Base-by-base conservation (phyloP, 441 rosid genomes). In the Aquilaria agallochum region DNA sequence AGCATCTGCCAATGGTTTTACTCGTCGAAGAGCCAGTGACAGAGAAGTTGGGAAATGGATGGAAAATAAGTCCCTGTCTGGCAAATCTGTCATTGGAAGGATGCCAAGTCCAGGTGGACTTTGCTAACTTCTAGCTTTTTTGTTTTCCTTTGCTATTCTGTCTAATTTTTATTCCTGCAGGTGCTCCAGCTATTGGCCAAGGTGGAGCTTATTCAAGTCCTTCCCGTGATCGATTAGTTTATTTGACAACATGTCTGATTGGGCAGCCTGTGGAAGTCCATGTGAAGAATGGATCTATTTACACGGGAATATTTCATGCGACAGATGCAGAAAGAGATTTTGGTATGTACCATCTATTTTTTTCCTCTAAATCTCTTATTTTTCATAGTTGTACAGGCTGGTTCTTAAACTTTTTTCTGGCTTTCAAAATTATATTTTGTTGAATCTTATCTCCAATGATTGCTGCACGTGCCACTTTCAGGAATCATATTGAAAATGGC, bases 401-500 rank as follows among this genome's bases (percentile, higher is more conserved):
- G 27, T 6, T 8, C 45, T 40, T 40, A 40, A 40, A 40, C 27
- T 40, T 8, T 40, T 40, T 40, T 10, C 7, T 40, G 45, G 45
- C 9, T 40, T 40, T 40, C 45, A 8, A 40, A 10, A 40, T 40
- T 40, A 0, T 40, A 40, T 40, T 40, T 40, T 40, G 45, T 40
- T 40, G 57, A 20, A 40, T 66, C 67, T 11, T 52, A 47, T 72
- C 68, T 36, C 32, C 47, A 63, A 56, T 48, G 30, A 59, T 56
- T 59, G 51, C 30, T 64, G 69, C 44, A 34, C 55, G 62, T 68
- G 59, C 68, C 56, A 63, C 70, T 74, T 72, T 53, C 88, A 95
- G 99, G 90, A 55, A 82, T 92, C 59, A 65, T 90, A 69, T 83
- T 95, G 79, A 92, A 90, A 73, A 90, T 86, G 97, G 93, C 96